Conservation (phyloP, 1,139 yeast species). For the Sugiyamaella pinicola region DNA sequence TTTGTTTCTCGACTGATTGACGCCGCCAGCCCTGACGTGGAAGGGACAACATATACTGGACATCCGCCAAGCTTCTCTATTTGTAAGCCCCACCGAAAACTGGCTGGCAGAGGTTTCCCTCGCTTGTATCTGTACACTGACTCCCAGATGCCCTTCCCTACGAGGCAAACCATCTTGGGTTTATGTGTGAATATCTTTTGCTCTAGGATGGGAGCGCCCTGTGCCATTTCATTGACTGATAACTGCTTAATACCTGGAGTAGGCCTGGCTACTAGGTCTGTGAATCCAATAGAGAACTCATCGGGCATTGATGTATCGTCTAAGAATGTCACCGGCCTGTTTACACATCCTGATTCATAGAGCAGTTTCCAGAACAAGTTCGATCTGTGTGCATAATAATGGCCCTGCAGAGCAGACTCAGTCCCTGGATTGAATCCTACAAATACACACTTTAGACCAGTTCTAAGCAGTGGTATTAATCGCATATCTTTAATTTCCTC, state of each 20-base stretch:
- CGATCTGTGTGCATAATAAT: constrained; percentile 73
- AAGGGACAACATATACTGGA: constrained; percentile 62
- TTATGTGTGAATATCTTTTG: constrained; percentile 46
- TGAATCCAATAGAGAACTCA: constrained; percentile 61
- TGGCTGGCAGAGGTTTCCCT: constrained; percentile 32
- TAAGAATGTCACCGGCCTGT: constrained; percentile 38
- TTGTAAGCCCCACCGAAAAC: constrained; percentile 59
- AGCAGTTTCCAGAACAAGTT: constrained; percentile 72
- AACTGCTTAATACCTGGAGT: constrained; percentile 64
- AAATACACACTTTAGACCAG: constrained; percentile 51
- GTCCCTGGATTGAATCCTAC: constrained; percentile 79
- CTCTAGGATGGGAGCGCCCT: constrained; percentile 58
- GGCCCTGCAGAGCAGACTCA: constrained; percentile 63
- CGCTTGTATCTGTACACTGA: constrained; percentile 48
- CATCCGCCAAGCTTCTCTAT: constrained; percentile 34
- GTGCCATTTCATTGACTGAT: constrained; percentile 53
- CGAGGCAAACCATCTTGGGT: constrained; percentile 55
- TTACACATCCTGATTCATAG: constrained; percentile 54
- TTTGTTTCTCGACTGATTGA: constrained; percentile 54
- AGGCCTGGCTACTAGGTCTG: constrained; percentile 69
- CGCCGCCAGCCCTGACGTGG: constrained; percentile 74
- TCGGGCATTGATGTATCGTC: constrained; percentile 51
- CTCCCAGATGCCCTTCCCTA: constrained; percentile 85
- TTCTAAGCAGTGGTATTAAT: constrained; percentile 44
- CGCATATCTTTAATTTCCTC: constrained; percentile 27